Evolutionary conservation across 352 stramenopile genomes (phyloP).

Genomic region (Phytophthora foliorum): DNA sequence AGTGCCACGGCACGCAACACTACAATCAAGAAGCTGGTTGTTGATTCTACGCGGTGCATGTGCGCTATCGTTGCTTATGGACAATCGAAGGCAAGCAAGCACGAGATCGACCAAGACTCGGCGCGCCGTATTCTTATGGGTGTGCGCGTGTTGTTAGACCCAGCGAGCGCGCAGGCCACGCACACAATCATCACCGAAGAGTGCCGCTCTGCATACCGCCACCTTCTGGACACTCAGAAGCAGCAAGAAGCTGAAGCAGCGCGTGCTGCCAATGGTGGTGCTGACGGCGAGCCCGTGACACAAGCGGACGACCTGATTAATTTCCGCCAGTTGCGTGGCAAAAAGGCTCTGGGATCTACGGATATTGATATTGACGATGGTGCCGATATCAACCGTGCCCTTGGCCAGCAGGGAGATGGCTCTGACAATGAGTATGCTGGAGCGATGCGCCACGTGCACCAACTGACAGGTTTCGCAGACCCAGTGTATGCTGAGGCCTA

Average conservation of each 20-base stretch:
- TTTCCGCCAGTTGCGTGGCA: conserved; percentile 96
- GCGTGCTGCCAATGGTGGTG: conserved; percentile 43
- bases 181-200: conserved; percentile 85
- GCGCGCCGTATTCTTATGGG: conserved; percentile 96
- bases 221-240: conserved; percentile 83
- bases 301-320: conserved; percentile 97
- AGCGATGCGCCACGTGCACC: conserved; percentile 97
- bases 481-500: conserved; percentile 99
- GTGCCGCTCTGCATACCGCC: conserved; percentile 81
- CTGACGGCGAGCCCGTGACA: conserved; percentile 67
- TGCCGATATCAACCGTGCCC: conserved; percentile 95
- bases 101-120: conserved; percentile 95
- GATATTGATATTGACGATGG: conserved; percentile 99
- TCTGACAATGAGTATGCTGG: conserved; percentile 89
- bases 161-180: conserved; percentile 68
- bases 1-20: conserved; percentile 54
- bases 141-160: conserved; percentile 96
- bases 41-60: conserved; percentile 81
- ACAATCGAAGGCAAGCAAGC: conserved; percentile 79
- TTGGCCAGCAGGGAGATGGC: conserved; percentile 83
- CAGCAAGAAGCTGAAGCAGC: conserved; percentile 69
- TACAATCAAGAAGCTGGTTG: conserved; percentile 73
- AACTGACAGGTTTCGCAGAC: conserved; percentile 99
- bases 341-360: conserved; percentile 92
- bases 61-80: conserved; percentile 79